Evolutionary conservation across 495 filamentous ascomycete species (phyloP).

Genomic region (Echria macrotheca): DNA sequence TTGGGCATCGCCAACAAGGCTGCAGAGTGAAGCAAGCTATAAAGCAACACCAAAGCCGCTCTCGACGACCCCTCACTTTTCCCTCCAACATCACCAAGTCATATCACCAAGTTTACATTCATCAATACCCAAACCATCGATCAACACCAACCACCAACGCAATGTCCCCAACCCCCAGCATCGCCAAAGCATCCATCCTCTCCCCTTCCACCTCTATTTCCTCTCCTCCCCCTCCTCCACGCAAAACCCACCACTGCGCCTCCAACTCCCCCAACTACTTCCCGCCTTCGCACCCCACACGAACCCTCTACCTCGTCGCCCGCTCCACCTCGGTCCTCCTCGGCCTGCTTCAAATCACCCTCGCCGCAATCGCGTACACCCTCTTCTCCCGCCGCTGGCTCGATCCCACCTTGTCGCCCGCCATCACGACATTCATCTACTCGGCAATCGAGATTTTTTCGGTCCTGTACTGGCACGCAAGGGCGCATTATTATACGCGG

Average conservation of each 20-base stretch:
- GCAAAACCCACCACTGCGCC: background rate
- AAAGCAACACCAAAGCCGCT: too few relatives aligned
- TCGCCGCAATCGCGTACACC: background rate
- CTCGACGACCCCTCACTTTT: too few relatives aligned
- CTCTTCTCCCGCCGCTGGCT: constrained; percentile 4
- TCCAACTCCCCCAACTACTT: background rate
- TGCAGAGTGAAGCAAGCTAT: too few relatives aligned
- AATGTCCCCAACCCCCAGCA: constrained; percentile 8
- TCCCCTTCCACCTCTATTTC: background rate
- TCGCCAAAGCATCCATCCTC: constrained; percentile 2
- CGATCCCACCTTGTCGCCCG: constrained; percentile 7
- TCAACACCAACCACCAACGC: background rate
- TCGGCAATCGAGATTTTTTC: background rate
- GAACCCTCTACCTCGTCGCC: background rate
- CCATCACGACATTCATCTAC: constrained; percentile 5
- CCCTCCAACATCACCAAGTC: too few relatives aligned
- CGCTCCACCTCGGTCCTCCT: constrained; percentile 1
- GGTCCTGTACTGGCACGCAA: background rate
- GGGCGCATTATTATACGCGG: background rate
- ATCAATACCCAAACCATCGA: too few relatives aligned
- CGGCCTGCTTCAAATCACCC: background rate
- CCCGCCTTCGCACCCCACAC: background rate
- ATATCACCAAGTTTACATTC: too few relatives aligned
- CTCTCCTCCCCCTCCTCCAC: background rate
- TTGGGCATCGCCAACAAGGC: too few relatives aligned